Evolutionary conservation across 805 yeast genomes (phyloP), one percentile per base, ranked within the genome.

Genomic region (Lipomyces chichibuensis): DNA sequence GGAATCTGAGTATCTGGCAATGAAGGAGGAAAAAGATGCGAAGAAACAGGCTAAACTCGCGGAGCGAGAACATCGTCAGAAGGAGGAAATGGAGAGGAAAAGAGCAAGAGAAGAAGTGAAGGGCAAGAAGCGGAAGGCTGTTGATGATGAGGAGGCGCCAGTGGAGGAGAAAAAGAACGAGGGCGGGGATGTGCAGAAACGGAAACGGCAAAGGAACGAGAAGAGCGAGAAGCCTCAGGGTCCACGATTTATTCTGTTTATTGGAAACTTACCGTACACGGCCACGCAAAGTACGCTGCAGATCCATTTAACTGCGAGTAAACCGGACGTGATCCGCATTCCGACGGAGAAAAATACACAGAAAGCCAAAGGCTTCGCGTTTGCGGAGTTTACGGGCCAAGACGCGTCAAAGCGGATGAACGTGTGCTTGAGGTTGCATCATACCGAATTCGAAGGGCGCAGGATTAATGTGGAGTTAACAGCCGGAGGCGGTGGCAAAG

Each of bases 401-500:
- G 90, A 88, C 68, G 91, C 93, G 53, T 89, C 89, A 73, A 84
- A 87, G 67, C 85, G 88, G 67, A 88, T 95, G 88, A 97, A 92
- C 74, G 83, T 85, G 57, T 98, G 98, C 0, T 82, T 95, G 73
- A 82, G 89, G 70, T 84, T 90, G 82, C 97, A 95, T 77, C 97
- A 91, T 78, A 83, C 94, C 2, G 74, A 81, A 9, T 76, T 94
- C 70, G 83, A 85, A 65, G 83, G 84, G 56, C 84, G 97, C 72
- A 91, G 88, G 77, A 93, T 95, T 75, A 95, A 95, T 75, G 98
- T 95, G 46, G 99, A 95, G 77, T 83, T 95, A 73, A 95, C 98
- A 1, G 99, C 92, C 60, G 99, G 99, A 65, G 99, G 99, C 54
- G 99, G 99, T 59, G 75, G 75, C 7, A 98, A 98, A 65, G 87